Conservation (phyloP, 2,329 filamentous ascomycete species). For the Acarospora socialis region DNA sequence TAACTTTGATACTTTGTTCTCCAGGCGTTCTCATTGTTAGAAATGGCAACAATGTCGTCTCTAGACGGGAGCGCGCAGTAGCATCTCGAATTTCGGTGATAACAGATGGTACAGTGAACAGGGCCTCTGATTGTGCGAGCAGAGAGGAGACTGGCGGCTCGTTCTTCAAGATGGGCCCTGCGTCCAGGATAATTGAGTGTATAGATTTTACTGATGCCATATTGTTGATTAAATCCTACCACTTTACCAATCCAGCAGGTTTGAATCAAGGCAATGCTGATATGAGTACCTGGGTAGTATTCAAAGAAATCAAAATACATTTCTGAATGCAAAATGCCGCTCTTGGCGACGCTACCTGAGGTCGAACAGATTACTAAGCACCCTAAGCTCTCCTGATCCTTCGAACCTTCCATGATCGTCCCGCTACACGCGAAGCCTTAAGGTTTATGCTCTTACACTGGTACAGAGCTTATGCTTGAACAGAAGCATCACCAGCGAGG, state of each 20-base stretch:
- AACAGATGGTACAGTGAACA: conserved; percentile 76
- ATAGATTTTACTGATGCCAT: conserved; percentile 47
- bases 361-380: too few relatives aligned
- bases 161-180: conserved; percentile 88
- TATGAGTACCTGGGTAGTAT: too few relatives aligned
- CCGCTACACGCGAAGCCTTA: too few relatives aligned
- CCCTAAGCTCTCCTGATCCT: too few relatives aligned
- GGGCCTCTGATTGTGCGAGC: conserved; percentile 56
- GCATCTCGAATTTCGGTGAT: conserved; percentile 77
- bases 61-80: conserved; percentile 62
- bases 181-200: conserved; percentile 75
- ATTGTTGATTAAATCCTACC: conserved; percentile 1
- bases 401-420: too few relatives aligned
- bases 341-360: too few relatives aligned
- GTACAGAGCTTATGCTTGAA: too few relatives aligned
- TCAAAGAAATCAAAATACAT: too few relatives aligned
- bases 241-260: background rate
- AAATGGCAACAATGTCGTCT: conserved; percentile 77
- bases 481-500: too few relatives aligned
- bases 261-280: too few relatives aligned
- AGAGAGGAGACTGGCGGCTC: conserved; percentile 74
- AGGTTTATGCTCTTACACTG: too few relatives aligned
- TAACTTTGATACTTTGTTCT: conserved; percentile 62
- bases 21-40: conserved; percentile 60
- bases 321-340: too few relatives aligned